These are phyloP conservation scores for Exophiala sideris DNA, from an alignment of 2,329 filamentous ascomycete genomes.

Conservation along the genomic window DNA sequence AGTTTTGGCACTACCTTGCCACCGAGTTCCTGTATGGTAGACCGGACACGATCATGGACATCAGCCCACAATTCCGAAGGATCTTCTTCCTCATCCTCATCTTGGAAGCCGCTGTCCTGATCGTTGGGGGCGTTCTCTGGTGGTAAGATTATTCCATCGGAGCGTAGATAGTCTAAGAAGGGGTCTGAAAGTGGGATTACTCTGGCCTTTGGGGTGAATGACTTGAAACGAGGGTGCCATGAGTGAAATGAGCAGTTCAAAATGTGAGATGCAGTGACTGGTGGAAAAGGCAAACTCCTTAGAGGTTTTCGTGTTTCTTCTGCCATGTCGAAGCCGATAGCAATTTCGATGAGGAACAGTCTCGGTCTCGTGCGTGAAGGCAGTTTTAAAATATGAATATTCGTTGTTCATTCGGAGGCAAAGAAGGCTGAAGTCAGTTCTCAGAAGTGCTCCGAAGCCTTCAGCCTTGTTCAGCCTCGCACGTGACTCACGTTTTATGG, in stretches of 20 bases:
- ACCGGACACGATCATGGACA: slow-evolving; percentile 72
- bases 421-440: no score
- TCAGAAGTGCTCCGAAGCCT: no score
- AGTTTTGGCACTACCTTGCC: slow-evolving; percentile 88
- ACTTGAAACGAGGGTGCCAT: slow-evolving; percentile 82
- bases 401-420: no score
- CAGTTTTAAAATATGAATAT: no score
- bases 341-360: no score
- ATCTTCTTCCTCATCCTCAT: slow-evolving; percentile 58
- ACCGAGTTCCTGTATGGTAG: slow-evolving; percentile 74
- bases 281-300: slow-evolving; percentile 65
- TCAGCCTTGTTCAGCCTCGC: no score
- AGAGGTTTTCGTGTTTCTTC: slow-evolving; percentile 8
- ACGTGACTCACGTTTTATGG: no score
- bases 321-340: no score
- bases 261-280: slow-evolving; percentile 80
- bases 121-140: slow-evolving; percentile 48
- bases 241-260: slow-evolving; percentile 89
- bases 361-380: no score
- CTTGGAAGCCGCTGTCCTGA: slow-evolving; percentile 44
- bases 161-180: slow-evolving; percentile 82
- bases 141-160: slow-evolving; percentile 85
- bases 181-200: slow-evolving; percentile 71
- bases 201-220: slow-evolving; percentile 77
- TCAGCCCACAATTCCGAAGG: slow-evolving; percentile 60